Evolutionary conservation across 352 stramenopile genomes (phyloP), one percentile per base, ranked within the genome.

Genomic region (Globisporangium middletonii): DNA sequence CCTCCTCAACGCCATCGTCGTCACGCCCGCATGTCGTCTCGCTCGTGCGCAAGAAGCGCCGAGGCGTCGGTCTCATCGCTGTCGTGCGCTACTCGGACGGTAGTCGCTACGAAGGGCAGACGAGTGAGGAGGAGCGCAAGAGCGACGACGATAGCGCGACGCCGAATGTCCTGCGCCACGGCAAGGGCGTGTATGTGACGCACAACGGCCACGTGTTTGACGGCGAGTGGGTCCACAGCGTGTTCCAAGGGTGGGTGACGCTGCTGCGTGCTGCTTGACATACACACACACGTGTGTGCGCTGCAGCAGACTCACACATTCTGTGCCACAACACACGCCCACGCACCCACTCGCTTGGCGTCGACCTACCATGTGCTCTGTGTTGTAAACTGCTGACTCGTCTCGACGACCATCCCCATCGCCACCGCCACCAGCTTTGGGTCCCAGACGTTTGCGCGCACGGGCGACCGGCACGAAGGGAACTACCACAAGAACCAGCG

Each of bases 401-500:
- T 67, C 18, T 23, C 53, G 9, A 26, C 15, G 23, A 45, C n/a
- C 41, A n/a, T 57, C 41, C 7, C 19, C 12, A 26, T 46, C 28
- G 30, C 50, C 18, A 52, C 30, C 41, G 19, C 49, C 30, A 11
- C 50, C 67, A 94, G 85, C 49, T 94, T 91, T 66, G 87, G 85
- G 16, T 93, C 82, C 65, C 83, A 92, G 62, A 75, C 69, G 4
- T 95, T 94, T 75, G 79, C 79, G 19, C 62, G 56, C n/a, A 92
- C 79, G 0, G 79, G 86, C 12, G 87, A 95, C 52, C 86, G 85
- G 18, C 85, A 95, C 42, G 87, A 96, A 77, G 85, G 85, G 9
- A 85, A 93, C 63, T 96, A 94, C 64, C 69, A 86, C 50, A 92
- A 92, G 60, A 89, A 86, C 60, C 77, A 89, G 53, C 81, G 87